Evolutionary conservation across 306 rosid genomes (phyloP).

Genomic region (Lathyrus aphaca): DNA sequence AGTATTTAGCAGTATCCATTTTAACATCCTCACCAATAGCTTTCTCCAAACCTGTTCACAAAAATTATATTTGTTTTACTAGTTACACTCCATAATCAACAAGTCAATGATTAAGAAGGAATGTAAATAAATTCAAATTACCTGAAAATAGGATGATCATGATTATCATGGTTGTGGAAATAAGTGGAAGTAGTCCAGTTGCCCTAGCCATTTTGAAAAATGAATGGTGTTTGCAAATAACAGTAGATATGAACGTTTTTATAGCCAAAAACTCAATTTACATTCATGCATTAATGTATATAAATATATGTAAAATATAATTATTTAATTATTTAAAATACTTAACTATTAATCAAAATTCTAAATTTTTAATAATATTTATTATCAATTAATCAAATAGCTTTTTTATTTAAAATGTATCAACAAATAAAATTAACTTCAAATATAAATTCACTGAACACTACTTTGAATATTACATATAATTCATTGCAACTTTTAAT

Average conservation of each 20-base stretch:
- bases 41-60: not conserved
- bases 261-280: not conserved
- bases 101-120: not conserved
- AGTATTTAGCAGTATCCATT: not conserved
- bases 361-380: no score
- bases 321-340: not conserved
- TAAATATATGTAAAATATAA: not conserved
- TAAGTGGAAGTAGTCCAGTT: not conserved
- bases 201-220: not conserved
- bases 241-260: not conserved
- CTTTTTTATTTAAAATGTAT: no score
- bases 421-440: no score
- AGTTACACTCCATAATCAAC: not conserved
- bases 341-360: no score
- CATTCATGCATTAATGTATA: not conserved
- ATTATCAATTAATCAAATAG: no score
- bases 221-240: not conserved
- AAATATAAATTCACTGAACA: no score
- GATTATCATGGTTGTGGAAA: not conserved
- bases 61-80: not conserved
- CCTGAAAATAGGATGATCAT: not conserved
- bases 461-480: no score
- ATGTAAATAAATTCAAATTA: not conserved
- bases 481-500: no score
- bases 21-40: not conserved